phyloP scores from a whole-genome alignment of 2,329 filamentous ascomycete species.

The Cadophora luteo-olivacea region DNA sequence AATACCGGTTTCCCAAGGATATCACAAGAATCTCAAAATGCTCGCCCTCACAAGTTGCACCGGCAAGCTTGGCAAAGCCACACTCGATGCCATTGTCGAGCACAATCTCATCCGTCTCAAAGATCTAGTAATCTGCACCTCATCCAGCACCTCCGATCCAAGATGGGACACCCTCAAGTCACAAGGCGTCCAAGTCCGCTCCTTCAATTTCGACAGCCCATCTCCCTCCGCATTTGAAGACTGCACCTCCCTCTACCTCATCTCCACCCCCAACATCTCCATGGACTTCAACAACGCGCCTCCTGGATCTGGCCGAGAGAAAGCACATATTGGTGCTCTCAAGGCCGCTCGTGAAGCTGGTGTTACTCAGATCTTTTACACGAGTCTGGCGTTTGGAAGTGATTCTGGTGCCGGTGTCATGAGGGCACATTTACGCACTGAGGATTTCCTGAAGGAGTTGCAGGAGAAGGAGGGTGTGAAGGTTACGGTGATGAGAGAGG shows the following conservation, averaged over 20 bases:
- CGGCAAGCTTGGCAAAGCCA: slow-evolving; percentile 34
- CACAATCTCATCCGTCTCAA: slow-evolving; percentile 30
- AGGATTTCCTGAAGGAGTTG: slow-evolving; percentile 34
- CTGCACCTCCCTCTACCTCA: slow-evolving; percentile 44
- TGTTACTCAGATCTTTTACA: slow-evolving; percentile 46
- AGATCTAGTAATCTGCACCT: slow-evolving; percentile 34
- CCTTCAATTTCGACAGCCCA: slow-evolving; percentile 31
- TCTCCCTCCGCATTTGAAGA: slow-evolving; percentile 23
- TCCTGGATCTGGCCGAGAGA: slow-evolving; percentile 26
- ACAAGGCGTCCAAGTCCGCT: slow-evolving; percentile 30
- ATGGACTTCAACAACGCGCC: slow-evolving; percentile 52
- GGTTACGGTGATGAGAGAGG: slow-evolving; percentile 38
- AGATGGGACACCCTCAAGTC: slow-evolving; percentile 46
- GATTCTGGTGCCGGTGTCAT: slow-evolving; percentile 33
- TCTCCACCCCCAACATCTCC: slow-evolving; percentile 41
- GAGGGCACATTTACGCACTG: slow-evolving; percentile 35
- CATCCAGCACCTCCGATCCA: slow-evolving; percentile 36
- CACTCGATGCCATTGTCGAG: slow-evolving; percentile 30
- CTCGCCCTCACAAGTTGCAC: slow-evolving; percentile 33
- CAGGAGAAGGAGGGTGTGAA: slow-evolving; percentile 19
- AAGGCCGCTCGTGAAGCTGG: slow-evolving; percentile 44
- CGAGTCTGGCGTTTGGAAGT: slow-evolving; percentile 40
- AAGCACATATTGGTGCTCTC: slow-evolving; percentile 34
- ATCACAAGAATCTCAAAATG: slow-evolving; percentile 16
- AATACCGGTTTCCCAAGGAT: no score